Evolutionary conservation across 1,284 basidiomycete species (phyloP).

Genomic region (Microstroma glucosiphilum): DNA sequence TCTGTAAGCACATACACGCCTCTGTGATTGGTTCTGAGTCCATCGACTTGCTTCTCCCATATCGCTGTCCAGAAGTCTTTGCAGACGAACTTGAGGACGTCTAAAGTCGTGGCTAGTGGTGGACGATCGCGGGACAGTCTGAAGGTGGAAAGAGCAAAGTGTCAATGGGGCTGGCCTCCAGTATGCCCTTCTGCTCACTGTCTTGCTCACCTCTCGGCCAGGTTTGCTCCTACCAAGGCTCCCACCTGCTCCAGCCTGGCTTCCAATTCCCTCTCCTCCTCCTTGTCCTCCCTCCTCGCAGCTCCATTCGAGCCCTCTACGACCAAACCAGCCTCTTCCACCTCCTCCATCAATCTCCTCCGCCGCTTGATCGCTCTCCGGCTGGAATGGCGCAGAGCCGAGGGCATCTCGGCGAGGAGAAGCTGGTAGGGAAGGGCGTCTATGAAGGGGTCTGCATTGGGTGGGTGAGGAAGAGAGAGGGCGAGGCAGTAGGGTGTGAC

Average conservation of each 20-base stretch:
- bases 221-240: background rate
- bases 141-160: background rate
- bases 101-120: slow-evolving; percentile 73
- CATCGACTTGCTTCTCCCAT: slow-evolving; percentile 92
- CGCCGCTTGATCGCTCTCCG: background rate
- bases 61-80: slow-evolving; percentile 84
- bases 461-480: slow-evolving; percentile 4
- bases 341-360: background rate
- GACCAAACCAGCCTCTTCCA: background rate
- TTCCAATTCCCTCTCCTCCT: slow-evolving; percentile 4
- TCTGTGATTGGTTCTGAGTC: slow-evolving; percentile 85
- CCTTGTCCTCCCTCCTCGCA: background rate
- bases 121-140: slow-evolving; percentile 65
- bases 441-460: slow-evolving; percentile 1
- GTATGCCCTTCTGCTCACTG: background rate
- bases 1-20: slow-evolving; percentile 91
- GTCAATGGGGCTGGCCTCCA: background rate
- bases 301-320: background rate
- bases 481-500: slow-evolving; percentile 1
- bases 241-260: slow-evolving; percentile 6
- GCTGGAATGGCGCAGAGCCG: background rate
- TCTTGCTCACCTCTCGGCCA: background rate
- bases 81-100: slow-evolving; percentile 89
- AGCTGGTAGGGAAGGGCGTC: slow-evolving; percentile 5
- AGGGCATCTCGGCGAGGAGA: slow-evolving; percentile 5